A percentile compares a stretch with the other conserved stretches of the same genome.
phyloP scores from a whole-genome alignment of 129 eudicot species.

The Pseudognaphalium luteoalbum region DNA sequence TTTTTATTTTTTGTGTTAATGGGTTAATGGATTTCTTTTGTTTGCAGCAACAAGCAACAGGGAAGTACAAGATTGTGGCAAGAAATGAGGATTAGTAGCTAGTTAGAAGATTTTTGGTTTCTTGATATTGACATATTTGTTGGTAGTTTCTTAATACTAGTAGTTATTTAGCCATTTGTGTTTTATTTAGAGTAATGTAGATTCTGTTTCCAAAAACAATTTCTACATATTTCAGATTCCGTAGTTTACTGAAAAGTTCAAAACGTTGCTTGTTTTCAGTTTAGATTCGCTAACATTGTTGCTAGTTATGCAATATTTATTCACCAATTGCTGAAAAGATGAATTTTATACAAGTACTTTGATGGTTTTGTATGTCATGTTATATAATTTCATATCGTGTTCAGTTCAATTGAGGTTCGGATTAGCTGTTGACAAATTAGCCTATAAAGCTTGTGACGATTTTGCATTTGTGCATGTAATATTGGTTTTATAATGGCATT shows the following conservation, averaged over 20 bases:
- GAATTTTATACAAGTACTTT: too few species aligned
- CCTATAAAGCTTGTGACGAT: neutral
- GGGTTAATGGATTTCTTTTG: constrained; percentile 20
- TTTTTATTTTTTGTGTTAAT: constrained; percentile 12
- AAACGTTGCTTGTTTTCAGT: neutral
- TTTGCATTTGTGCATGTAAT: neutral
- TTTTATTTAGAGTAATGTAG: neutral
- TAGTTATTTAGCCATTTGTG: neutral
- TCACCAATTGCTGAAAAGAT: neutral
- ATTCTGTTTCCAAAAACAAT: neutral
- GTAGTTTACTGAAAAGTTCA: neutral
- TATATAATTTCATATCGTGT: neutral
- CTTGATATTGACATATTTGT: neutral
- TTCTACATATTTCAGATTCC: constrained; percentile 3
- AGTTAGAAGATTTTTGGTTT: neutral
- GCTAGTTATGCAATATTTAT: neutral
- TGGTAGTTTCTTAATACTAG: neutral
- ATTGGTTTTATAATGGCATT: neutral
- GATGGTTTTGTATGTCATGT: neutral
- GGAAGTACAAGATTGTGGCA: constrained; percentile 91
- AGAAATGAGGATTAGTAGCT: constrained; percentile 45
- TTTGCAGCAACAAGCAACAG: constrained; percentile 90
- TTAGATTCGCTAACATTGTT: neutral
- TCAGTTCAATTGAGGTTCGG: neutral
- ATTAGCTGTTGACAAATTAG: neutral